These are phyloP conservation scores for Stenocarpella maydis DNA, from an alignment of 2,329 filamentous ascomycete species.

Conservation along the genomic window DNA sequence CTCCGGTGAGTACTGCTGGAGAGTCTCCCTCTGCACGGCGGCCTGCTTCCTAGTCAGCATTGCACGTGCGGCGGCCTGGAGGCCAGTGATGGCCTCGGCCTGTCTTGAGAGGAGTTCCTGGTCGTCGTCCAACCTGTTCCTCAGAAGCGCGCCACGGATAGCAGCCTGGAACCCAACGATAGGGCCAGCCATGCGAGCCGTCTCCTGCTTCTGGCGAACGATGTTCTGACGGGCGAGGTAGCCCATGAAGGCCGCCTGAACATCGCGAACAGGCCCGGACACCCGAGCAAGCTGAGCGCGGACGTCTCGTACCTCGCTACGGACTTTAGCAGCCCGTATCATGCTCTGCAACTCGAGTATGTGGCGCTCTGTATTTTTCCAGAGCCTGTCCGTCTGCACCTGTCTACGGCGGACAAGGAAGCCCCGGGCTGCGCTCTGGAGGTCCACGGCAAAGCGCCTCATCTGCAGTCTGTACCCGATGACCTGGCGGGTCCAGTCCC, in stretches of 20 bases:
- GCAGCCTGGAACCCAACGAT: slow-evolving; percentile 71
- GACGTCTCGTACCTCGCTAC: slow-evolving; percentile 64
- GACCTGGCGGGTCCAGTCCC: slow-evolving; percentile 86
- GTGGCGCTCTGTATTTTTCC: slow-evolving; percentile 74
- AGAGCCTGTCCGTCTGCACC: slow-evolving; percentile 69
- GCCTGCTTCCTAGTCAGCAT: slow-evolving; percentile 65
- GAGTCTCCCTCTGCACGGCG: slow-evolving; percentile 57
- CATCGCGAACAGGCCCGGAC: slow-evolving; percentile 68
- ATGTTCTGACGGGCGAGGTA: slow-evolving; percentile 69
- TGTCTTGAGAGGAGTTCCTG: slow-evolving; percentile 60
- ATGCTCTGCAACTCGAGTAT: slow-evolving; percentile 85
- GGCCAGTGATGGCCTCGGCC: slow-evolving; percentile 56
- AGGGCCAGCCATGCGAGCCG: slow-evolving; percentile 57
- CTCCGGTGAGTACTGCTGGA: slow-evolving; percentile 57
- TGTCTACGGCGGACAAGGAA: slow-evolving; percentile 74
- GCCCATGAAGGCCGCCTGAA: slow-evolving; percentile 73
- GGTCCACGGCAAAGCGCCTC: slow-evolving; percentile 77
- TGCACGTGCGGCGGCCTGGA: slow-evolving; percentile 75
- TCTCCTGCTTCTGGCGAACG: slow-evolving; percentile 63
- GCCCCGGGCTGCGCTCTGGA: slow-evolving; percentile 83
- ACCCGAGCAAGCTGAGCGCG: slow-evolving; percentile 68
- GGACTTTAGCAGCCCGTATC: slow-evolving; percentile 73
- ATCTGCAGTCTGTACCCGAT: slow-evolving; percentile 83
- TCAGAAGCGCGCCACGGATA: slow-evolving; percentile 68
- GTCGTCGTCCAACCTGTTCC: slow-evolving; percentile 64